Base-by-base conservation (phyloP, 2,329 filamentous ascomycete species). In the Alternaria longipes region DNA sequence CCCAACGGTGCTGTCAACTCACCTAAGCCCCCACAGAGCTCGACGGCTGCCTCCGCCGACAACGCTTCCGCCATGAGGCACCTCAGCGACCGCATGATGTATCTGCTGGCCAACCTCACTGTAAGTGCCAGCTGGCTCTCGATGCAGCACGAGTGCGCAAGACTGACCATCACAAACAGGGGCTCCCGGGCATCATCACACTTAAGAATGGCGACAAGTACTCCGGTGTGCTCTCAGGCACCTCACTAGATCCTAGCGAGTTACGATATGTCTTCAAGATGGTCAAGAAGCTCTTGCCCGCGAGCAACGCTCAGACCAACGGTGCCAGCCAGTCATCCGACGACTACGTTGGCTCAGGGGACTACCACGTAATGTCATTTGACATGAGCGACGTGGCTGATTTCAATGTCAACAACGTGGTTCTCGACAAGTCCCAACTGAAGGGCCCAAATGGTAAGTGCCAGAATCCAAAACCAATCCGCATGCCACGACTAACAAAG, bases 241-340 rank as follows among this genome's bases (percentile, higher is more conserved):
- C 83, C 12, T 82, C 81, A 8, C 75, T 86, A 26, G 84, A 87
- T 55, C 74, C 83, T 5, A 80, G 76, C 63, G 84, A 87, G 64
- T 80, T 84, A 49, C 82, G 83, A 18, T 85, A 90, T 69, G 79
- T 84, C 28, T 81, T 90, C 68, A 91, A 90, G 77, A 91, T 91
- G 89, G 86, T 87, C 32, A 87, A 86, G 73, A 84, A 83, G 65
- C 74, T 81, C 58, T 75, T 79, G 45, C 69, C 77, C 18, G 76
- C 75, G 28, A 76, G 73, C 60, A 76, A 80, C 49, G 66, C 79
- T 46, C 81, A 82, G 59, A 67, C 73, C 49, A 86, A 86, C 73
- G 84, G 84, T 59, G 72, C 74, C 12, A 69, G 71, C 30, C 82
- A 80, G 7, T 32, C 66, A 3, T 62, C 74, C 4, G 79, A 81